These are phyloP conservation scores for Blastocystis sp. DNA, from an alignment of 352 stramenopile genomes.

Conservation along the genomic window DNA sequence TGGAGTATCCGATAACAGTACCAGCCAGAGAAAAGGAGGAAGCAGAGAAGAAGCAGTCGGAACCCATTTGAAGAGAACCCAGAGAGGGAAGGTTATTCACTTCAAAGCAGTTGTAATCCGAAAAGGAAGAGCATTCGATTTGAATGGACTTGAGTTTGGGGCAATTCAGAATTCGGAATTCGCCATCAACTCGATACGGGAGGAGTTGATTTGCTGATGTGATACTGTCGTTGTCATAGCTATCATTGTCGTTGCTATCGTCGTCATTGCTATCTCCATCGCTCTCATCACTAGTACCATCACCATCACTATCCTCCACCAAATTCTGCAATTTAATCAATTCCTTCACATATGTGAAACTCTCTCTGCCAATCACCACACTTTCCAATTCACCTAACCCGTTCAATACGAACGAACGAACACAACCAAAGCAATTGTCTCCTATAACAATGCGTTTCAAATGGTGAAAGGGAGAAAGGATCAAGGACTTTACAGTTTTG, in stretches of 20 bases:
- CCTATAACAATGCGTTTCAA: neutral
- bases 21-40: neutral
- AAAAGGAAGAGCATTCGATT: neutral
- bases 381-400: neutral
- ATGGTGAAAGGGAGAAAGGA: neutral
- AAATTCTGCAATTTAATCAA: no score
- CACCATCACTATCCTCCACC: no score
- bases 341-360: neutral
- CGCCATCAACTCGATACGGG: no score
- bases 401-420: neutral
- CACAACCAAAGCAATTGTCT: neutral
- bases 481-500: neutral
- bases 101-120: neutral
- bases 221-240: no score
- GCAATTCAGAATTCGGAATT: neutral
- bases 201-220: no score
- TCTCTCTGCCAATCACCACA: neutral
- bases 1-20: neutral
- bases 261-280: no score
- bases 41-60: neutral
- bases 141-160: neutral
- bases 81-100: neutral
- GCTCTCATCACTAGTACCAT: no score
- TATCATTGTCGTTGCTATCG: no score
- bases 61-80: neutral